Conservation (phyloP, 345 rosid genomes). For the Jatropha curcas region DNA sequence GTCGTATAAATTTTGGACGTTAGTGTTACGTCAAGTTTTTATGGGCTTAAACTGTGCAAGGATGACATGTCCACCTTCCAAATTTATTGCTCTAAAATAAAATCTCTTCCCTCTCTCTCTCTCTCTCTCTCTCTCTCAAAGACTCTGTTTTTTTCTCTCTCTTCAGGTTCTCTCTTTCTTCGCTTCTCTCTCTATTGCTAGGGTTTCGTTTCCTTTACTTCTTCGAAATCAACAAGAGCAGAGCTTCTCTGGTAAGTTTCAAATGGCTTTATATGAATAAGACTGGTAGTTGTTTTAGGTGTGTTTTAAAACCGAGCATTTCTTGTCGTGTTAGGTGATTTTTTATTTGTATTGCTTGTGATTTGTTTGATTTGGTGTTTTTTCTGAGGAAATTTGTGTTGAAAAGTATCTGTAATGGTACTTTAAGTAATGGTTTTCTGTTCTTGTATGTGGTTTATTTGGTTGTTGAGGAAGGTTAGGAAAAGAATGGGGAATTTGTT, state of each 20-base stretch:
- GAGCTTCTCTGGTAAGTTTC: constrained; percentile 42
- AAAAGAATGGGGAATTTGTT: constrained; percentile 22
- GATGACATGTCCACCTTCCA: constrained; percentile 27
- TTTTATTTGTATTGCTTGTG: not conserved
- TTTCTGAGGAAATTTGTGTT: not conserved
- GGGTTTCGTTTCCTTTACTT: constrained; percentile 53
- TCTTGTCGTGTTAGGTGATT: not conserved
- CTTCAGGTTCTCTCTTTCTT: not conserved
- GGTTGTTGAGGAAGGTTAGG: constrained; percentile 29
- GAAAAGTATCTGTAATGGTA: not conserved
- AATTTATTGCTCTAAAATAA: constrained; percentile 17
- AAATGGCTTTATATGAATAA: not conserved
- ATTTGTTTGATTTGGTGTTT: constrained; percentile 13
- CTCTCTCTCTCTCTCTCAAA: constrained; percentile 17
- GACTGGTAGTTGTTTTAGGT: not conserved
- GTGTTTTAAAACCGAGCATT: constrained; percentile 13
- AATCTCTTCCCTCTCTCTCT: constrained; percentile 18
- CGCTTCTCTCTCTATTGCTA: not conserved
- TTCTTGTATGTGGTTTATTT: constrained; percentile 19
- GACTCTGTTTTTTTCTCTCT: not conserved
- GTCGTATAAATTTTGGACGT: constrained; percentile 40
- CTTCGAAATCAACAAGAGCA: constrained; percentile 40
- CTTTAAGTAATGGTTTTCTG: constrained; percentile 1
- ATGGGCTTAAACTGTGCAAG: not conserved
- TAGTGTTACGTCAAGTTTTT: constrained; percentile 58